Evolutionary conservation across 2,329 filamentous ascomycete genomes (phyloP), one percentile per base, ranked within the genome.

Genomic region (Penicillium sp.): DNA sequence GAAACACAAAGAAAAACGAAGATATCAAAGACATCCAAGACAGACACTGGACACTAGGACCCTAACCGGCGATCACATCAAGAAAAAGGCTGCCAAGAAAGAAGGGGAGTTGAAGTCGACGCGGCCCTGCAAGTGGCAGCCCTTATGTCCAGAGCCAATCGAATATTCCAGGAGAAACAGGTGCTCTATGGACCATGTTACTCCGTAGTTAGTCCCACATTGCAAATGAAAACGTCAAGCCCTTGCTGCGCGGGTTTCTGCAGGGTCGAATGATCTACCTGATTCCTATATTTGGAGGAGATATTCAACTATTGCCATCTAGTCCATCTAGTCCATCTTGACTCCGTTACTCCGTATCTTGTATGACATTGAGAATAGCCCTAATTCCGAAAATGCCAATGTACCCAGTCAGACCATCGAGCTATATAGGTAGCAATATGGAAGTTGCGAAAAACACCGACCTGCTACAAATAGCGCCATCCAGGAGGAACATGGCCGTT

Each of bases 51-150:
- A 35, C 25, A 55, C 5, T n/a, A 2, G 10, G 13, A 31, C 4
- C 15, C 7, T 21, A 25, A 21, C 15, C 41, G 42, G 50, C 21
- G 27, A 49, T 49, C 19, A 8, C 27, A 55, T 42, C 53, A 27
- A 40, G 45, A 55, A 55, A 38, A 17, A n/a, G 45, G 37, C 54
- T 45, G 54, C 54, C 54, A 56, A 56, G 52, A 42, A 54, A 42
- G 52, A 54, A 54, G 19, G 52, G 52, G 52, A 40, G 25, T 46
- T 31, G 23, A 41, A 41, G 38, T 37, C 21, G 47, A 51, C 46
- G 53, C 23, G 53, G 53, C 38, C 47, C 27, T 51, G 54, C 47
- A 51, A 56, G 33, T 31, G 37, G 13, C 13, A 40, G 19, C 46
- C 51, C 43, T 49, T 4, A n/a, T n/a, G 6, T 27, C 27, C 13